Evolutionary conservation across 140 eudicot genomes (phyloP), one percentile per base, ranked within the genome.

Genomic region (Erigeron philadelphicus): DNA sequence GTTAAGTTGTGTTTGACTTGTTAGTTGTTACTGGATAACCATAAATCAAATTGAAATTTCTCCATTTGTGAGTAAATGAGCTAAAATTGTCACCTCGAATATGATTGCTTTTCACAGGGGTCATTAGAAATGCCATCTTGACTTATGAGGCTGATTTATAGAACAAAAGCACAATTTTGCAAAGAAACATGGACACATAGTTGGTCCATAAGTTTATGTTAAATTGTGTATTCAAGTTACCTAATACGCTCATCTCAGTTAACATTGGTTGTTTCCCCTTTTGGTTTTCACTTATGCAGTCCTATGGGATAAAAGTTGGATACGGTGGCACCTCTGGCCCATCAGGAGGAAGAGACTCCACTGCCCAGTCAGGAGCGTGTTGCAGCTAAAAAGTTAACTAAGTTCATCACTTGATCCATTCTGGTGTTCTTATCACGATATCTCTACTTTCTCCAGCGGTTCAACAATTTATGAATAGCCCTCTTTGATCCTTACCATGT

Each of bases 291-390:
- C 4, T 31, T 73, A 18, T 43, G 44, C 83, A 90, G 97, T 85
- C 95, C 5, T 78, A 83, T 63, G 95, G 97, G 47, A 90, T 90
- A 43, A 87, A 85, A 80, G 97, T 90, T 23, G 97, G 97, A 38
- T 85, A 87, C 12, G 94, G 93, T 43, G 88, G 88, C 7, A 43
- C 75, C 5, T 75, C 84, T 0, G 90, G 95, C 47, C 84, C 90
- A 9, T 80, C 96, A 48, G 85, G 84, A n/a, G 95, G 88, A 62
- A 80, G 96, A 81, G 90, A 82, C 66, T 46, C 87, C 25, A 59
- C 77, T 38, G 63, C 87, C 75, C 96, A 86, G 80, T 72, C 55
- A 49, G 95, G 96, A 65, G 90, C 90, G 2, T 89, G 96, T 78
- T 89, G 96, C 84, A 74, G 87, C 80, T 89, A 79, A 82, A 54